phyloP scores from a whole-genome alignment of 2,329 filamentous ascomycete genomes.

The Aspergillus awamori region DNA sequence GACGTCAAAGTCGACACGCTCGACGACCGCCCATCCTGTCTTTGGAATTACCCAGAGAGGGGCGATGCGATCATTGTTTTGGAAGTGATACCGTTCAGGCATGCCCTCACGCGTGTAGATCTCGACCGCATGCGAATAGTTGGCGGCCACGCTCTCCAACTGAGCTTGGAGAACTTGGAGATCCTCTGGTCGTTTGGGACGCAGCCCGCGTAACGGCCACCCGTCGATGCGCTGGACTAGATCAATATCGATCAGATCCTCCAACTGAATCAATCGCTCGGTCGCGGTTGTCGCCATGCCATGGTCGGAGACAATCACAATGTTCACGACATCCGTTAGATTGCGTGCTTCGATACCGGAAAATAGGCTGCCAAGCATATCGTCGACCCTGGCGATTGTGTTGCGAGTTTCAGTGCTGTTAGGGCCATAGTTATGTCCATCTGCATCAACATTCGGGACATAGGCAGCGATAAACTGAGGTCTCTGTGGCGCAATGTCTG shows the following conservation, averaged over 20 bases:
- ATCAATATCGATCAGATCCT: slow-evolving; percentile 78
- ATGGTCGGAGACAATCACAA: slow-evolving; percentile 96
- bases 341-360: slow-evolving; percentile 77
- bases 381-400: slow-evolving; percentile 79
- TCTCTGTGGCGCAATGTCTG: slow-evolving; percentile 58
- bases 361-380: slow-evolving; percentile 78
- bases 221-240: slow-evolving; percentile 85
- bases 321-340: slow-evolving; percentile 84
- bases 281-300: slow-evolving; percentile 95
- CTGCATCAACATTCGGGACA: slow-evolving; percentile 85
- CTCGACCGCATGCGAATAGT: slow-evolving; percentile 68
- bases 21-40: slow-evolving; percentile 89
- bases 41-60: slow-evolving; percentile 93
- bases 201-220: slow-evolving; percentile 89
- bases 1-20: slow-evolving; percentile 76
- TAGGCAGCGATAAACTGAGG: slow-evolving; percentile 94
- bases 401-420: slow-evolving; percentile 88
- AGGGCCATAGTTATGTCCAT: slow-evolving; percentile 86
- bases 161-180: slow-evolving; percentile 68
- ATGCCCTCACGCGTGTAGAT: slow-evolving; percentile 87
- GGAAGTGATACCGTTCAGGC: slow-evolving; percentile 91
- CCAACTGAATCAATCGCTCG: slow-evolving; percentile 79
- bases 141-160: slow-evolving; percentile 57
- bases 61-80: slow-evolving; percentile 83
- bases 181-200: slow-evolving; percentile 71